These are phyloP conservation scores for Acacia melanoxylon DNA, from an alignment of 306 rosid species.

Conservation along the genomic window DNA sequence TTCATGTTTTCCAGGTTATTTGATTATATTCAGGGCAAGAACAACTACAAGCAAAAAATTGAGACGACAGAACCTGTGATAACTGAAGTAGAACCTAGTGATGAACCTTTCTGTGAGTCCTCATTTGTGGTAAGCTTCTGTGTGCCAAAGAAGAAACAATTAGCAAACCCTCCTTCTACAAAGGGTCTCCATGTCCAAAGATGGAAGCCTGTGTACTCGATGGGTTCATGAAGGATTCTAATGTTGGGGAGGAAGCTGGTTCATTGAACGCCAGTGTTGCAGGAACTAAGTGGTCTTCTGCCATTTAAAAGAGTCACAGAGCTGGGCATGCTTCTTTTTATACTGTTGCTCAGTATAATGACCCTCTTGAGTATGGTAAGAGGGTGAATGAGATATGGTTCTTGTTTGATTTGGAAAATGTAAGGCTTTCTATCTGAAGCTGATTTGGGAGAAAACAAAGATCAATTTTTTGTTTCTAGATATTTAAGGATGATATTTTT, in stretches of 20 bases:
- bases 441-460: not conserved
- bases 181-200: constrained; percentile 58
- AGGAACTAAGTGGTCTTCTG: constrained; percentile 61
- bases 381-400: constrained; percentile 73
- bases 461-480: too few relatives aligned
- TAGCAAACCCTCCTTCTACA: constrained; percentile 74
- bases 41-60: constrained; percentile 53
- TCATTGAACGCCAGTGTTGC: constrained; percentile 63
- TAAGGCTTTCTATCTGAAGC: not conserved
- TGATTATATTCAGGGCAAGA: constrained; percentile 79
- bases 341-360: constrained; percentile 76
- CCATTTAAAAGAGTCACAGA: constrained; percentile 50
- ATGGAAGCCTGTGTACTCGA: constrained; percentile 51
- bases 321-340: constrained; percentile 45
- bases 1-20: constrained; percentile 49
- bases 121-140: constrained; percentile 77
- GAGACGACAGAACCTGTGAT: constrained; percentile 91
- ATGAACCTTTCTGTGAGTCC: constrained; percentile 74
- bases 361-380: constrained; percentile 64
- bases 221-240: constrained; percentile 53
- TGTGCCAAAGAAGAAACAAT: constrained; percentile 74
- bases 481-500: too few relatives aligned
- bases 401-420: constrained; percentile 33
- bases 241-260: constrained; percentile 65
- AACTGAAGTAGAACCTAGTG: constrained; percentile 55